Conservation (phyloP, 345 rosid genomes). For the Pistacia integerrima region DNA sequence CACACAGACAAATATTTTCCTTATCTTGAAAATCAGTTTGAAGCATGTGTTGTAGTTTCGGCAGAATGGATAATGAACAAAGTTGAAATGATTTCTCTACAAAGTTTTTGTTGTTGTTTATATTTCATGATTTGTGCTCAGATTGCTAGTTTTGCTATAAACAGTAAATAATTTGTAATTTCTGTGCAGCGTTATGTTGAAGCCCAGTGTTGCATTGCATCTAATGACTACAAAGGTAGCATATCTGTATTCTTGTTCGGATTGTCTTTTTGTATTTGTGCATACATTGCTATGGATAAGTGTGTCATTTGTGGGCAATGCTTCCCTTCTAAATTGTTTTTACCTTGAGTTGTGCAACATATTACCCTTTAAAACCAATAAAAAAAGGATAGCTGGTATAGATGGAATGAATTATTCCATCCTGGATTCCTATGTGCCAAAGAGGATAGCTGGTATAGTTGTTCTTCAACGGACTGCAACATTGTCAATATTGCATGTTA, state of each 20-base stretch:
- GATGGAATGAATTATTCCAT: background rate
- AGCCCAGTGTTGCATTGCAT: conserved; percentile 88
- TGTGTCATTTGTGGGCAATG: background rate
- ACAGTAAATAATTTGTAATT: conserved; percentile 23
- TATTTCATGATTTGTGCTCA: conserved; percentile 5
- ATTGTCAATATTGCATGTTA: too few species aligned
- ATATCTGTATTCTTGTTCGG: conserved; percentile 14
- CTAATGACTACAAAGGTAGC: conserved; percentile 93
- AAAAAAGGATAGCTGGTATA: background rate
- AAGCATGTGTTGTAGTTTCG: background rate
- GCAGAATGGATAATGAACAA: background rate
- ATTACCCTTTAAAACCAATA: background rate
- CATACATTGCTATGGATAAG: background rate
- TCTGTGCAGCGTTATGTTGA: conserved; percentile 89
- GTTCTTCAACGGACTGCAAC: too few species aligned
- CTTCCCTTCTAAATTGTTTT: background rate
- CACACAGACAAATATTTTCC: background rate
- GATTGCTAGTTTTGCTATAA: conserved; percentile 3
- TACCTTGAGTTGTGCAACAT: background rate
- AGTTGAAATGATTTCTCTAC: conserved; percentile 1
- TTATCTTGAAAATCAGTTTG: background rate
- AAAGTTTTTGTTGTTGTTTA: conserved; percentile 11
- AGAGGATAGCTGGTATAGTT: too few species aligned
- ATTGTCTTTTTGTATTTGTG: background rate
- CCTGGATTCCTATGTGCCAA: background rate